A percentile compares a stretch with the other conserved stretches of the same genome.
Evolutionary conservation across 2,329 filamentous ascomycete genomes (phyloP).

Genomic region (Penicillium nordicum): DNA sequence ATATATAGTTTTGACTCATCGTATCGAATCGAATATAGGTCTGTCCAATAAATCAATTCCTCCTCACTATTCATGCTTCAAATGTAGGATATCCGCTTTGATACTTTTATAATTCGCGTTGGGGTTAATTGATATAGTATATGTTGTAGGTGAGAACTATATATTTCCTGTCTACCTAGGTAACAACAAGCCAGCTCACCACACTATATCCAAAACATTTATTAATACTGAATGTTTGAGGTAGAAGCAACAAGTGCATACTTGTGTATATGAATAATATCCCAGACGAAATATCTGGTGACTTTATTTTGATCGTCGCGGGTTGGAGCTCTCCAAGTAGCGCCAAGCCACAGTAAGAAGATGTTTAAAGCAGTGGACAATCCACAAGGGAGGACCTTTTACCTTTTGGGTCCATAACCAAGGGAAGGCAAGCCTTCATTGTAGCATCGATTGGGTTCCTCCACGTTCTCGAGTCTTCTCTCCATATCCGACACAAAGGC

Average conservation of each 20-base stretch:
- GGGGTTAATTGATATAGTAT: not conserved
- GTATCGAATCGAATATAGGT: not conserved
- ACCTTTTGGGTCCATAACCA: too few relatives aligned
- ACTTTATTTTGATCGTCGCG: not conserved
- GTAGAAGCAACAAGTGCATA: not conserved
- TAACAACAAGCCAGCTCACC: not conserved
- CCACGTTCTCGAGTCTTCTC: too few relatives aligned
- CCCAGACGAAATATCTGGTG: not conserved
- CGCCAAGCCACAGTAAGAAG: too few relatives aligned
- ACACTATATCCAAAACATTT: not conserved
- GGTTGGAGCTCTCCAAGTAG: too few relatives aligned
- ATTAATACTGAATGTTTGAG: too few relatives aligned
- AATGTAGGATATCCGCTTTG: not conserved
- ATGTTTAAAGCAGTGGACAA: too few relatives aligned
- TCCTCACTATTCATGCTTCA: not conserved
- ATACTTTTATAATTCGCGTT: not conserved
- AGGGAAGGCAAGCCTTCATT: too few relatives aligned
- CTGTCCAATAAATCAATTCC: not conserved
- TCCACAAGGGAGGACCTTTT: too few relatives aligned
- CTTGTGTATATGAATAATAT: not conserved
- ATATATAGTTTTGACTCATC: not conserved
- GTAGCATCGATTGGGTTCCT: too few relatives aligned
- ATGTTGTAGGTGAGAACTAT: not conserved
- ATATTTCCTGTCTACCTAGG: too few relatives aligned
- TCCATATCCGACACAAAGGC: too few relatives aligned